Base-by-base conservation (phyloP, 768 basidiomycete genomes). In the Myochromella boudieri region DNA sequence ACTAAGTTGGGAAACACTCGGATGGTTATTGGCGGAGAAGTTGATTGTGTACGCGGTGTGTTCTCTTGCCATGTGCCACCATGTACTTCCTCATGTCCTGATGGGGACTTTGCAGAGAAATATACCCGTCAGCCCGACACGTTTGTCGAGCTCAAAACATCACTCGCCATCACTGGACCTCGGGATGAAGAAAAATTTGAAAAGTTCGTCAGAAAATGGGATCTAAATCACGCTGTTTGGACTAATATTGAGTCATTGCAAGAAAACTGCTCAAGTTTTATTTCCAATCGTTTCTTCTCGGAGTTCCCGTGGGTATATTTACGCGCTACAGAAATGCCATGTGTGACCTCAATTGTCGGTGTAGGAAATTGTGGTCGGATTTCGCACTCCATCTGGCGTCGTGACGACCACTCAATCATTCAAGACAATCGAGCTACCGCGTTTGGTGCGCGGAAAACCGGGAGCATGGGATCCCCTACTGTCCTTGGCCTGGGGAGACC, bases 231-330 rank as follows among this genome's bases (percentile, higher is more conserved):
- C 6, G 21, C 32, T 17, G 6, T 27, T 44, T 50, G n/a, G 33
- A 14, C 14, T 34, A 12, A 34, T 34, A 55, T 45, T 26, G 20
- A n/a, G n/a, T n/a, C 46, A 29, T 34, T 44, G 46, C 42, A 60
- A 92, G 88, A 63, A 95, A 95, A 61, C 69, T 95, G n/a, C 78
- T 95, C 48, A 93, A 91, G 59, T 91, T 91, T 65, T 94, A 93
- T 71, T 81, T 92, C 50, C 92, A 95, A 59, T 93, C 91, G 1
- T 94, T 91, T 64, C 76, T 95, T 21, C 79, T 95, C 44, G 93
- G 92, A 39, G 91, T 95, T n/a, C 92, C 91, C 17, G 87, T 87
- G 62, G 56, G 84, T 63, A 46, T 50, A 44, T 32, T 31, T 29
- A 29, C n/a, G 42, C 20, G n/a, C n/a, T n/a, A 25, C 29, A 28